Evolutionary conservation across 768 basidiomycete genomes (phyloP).

Genomic region (Rhizopogon sp.): DNA sequence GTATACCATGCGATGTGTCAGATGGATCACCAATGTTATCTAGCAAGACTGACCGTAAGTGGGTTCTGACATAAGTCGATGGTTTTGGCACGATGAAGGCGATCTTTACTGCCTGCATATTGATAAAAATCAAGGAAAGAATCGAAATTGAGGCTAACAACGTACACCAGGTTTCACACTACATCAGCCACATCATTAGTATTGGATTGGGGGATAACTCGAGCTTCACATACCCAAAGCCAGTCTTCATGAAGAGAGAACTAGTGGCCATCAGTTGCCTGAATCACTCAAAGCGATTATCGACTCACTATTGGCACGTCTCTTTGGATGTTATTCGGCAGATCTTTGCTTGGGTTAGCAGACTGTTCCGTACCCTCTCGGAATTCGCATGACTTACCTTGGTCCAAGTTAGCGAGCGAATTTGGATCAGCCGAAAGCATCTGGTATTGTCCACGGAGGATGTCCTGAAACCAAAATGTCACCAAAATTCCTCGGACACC

Average conservation of each 20-base stretch:
- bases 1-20: slow-evolving; percentile 1
- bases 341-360: slow-evolving; percentile 43
- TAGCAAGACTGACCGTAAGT: slow-evolving; percentile 59
- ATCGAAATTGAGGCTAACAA: slow-evolving; percentile 4
- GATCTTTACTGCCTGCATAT: slow-evolving; percentile 69
- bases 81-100: slow-evolving; percentile 74
- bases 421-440: slow-evolving; percentile 90
- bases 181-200: slow-evolving; percentile 2
- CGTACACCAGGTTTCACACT: slow-evolving; percentile 99
- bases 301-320: slow-evolving; percentile 86
- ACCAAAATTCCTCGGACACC: background rate
- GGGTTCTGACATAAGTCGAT: slow-evolving; percentile 98
- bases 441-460: slow-evolving; percentile 89
- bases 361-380: background rate
- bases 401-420: slow-evolving; percentile 92
- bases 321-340: slow-evolving; percentile 92
- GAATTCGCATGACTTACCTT: slow-evolving; percentile 45
- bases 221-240: slow-evolving; percentile 73
- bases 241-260: slow-evolving; percentile 88
- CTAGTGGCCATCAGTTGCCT: slow-evolving; percentile 32
- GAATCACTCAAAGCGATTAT: background rate
- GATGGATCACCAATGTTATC: background rate
- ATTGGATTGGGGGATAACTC: background rate
- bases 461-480: slow-evolving; percentile 47
- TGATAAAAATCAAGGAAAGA: background rate